Evolutionary conservation across 257 asterid species (phyloP).

Genomic region (Forsythia viridissima): DNA sequence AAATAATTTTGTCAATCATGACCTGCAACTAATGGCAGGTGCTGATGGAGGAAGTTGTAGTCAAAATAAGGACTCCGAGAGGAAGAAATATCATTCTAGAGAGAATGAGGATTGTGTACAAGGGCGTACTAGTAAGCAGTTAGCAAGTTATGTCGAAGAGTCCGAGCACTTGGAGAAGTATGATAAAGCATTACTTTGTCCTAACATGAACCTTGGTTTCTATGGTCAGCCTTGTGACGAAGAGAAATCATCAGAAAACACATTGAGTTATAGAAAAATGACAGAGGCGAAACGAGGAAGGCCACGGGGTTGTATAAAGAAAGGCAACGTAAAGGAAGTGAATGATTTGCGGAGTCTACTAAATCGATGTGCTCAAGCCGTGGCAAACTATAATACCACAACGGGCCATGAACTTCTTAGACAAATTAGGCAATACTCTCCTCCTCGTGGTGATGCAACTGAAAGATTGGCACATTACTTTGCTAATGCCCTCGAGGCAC

Average conservation of each 20-base stretch:
- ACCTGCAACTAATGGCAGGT: not conserved
- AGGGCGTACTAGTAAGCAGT: constrained; percentile 14
- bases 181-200: constrained; percentile 30
- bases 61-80: not conserved
- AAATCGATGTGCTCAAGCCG: constrained; percentile 38
- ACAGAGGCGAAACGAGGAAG: constrained; percentile 36
- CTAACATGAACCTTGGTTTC: constrained; percentile 24
- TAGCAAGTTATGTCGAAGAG: constrained; percentile 24
- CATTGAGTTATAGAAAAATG: not conserved
- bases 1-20: not conserved
- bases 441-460: constrained; percentile 37
- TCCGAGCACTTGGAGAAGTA: constrained; percentile 7
- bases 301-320: constrained; percentile 26
- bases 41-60: not conserved
- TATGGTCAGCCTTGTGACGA: not conserved
- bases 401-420: constrained; percentile 20
- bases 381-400: constrained; percentile 18
- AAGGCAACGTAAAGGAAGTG: constrained; percentile 20
- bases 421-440: constrained; percentile 37
- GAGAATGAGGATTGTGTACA: not conserved
- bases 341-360: constrained; percentile 32
- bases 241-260: not conserved
- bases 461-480: constrained; percentile 37
- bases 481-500: constrained; percentile 43
- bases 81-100: constrained; percentile 13